Evolutionary conservation across 225 moss, liverwort and hornwort genomes (phyloP).

Genomic region (Rhytidiadelphus loreus): DNA sequence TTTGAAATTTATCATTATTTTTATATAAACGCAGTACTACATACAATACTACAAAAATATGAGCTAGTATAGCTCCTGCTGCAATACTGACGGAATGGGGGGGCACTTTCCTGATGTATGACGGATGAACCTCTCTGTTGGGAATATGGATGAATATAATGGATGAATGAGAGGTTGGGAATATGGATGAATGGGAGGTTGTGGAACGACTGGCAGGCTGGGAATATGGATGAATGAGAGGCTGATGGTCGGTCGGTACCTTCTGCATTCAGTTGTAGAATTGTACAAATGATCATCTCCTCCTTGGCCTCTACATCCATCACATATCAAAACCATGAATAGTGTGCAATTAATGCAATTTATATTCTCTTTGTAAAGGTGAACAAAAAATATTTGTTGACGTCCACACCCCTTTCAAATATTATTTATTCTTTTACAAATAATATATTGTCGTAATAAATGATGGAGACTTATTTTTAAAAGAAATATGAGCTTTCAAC

Average conservation of each 20-base stretch:
- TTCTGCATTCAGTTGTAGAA: too few species aligned
- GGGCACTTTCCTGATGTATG: too few species aligned
- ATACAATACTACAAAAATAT: too few species aligned
- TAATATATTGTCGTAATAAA: neutral
- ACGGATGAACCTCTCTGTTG: neutral
- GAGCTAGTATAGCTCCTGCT: too few species aligned
- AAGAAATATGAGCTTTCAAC: neutral
- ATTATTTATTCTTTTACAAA: neutral
- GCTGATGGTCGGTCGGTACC: too few species aligned
- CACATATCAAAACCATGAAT: neutral
- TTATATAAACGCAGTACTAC: too few species aligned
- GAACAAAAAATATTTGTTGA: neutral
- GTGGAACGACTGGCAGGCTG: too few species aligned
- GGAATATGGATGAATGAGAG: too few species aligned
- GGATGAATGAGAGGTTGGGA: neutral
- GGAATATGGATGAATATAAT: neutral
- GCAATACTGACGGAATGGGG: too few species aligned
- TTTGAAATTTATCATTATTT: too few species aligned
- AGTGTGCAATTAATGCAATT: neutral
- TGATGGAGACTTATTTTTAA: neutral
- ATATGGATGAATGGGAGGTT: neutral
- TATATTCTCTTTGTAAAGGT: neutral
- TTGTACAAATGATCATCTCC: too few species aligned
- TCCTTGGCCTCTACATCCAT: neutral
- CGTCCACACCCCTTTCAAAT: neutral